Base-by-base conservation (phyloP, 2,329 filamentous ascomycete species). In the Amauroascus verrucosus region DNA sequence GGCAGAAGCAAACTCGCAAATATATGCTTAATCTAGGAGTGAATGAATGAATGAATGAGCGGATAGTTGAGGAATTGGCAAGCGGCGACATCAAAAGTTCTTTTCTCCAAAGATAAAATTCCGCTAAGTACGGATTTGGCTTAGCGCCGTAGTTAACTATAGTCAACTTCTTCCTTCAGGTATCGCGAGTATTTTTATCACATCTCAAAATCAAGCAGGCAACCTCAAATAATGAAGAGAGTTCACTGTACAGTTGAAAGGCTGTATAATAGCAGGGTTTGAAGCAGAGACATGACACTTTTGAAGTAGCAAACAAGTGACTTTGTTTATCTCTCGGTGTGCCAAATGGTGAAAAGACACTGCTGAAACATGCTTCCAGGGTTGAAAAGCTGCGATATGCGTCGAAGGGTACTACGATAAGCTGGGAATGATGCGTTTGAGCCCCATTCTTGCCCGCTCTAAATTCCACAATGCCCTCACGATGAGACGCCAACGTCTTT, bases 401-500 rank as follows among this genome's bases (percentile, higher is more conserved):
- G 30, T 75, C 75, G 60, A 82, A 80, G 68, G 75, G 79, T 56
- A 86, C 85, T 60, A 83, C 80, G n/a, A 59, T 85, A 85, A 63
- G 77, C 83, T 60, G 78, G 78, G 65, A 82, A 82, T 69, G 82
- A 84, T 69, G 81, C 80, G 58, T 78, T 79, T 61, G 68, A 76
- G 57, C 85, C 85, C 70, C 75, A 78, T 50, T 86, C 85, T 72
- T 85, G 83, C n/a, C 73, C 77, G 81, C 48, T 77, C 73, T 46
- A 82, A 83, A 75, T 82, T 79, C 70, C 82, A 85, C 72, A 83
- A 83, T 65, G 84, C 83, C 71, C 95, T 94, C 81, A 93, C 94
- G 75, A 95, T 95, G 88, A 95, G 95, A 85, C 84, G 93, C 61
- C 96, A 97, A 75, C 90, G 91, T 33, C 84, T n/a, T 91, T 69